Evolutionary conservation across 148 eudicot genomes (phyloP).

Genomic region (Vaccinium vitisidaea): DNA sequence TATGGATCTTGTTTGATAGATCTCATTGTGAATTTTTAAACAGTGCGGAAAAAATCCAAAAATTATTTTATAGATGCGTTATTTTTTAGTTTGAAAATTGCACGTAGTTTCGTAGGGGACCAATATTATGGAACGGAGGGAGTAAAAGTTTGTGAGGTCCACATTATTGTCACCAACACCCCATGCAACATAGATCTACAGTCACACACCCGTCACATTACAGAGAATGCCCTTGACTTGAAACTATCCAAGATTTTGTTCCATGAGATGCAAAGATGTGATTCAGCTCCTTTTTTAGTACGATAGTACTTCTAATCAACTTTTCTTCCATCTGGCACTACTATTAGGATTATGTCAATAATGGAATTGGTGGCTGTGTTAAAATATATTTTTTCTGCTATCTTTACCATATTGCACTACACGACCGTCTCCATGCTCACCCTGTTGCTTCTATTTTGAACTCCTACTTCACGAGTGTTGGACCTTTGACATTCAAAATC

Average conservation of each 20-base stretch:
- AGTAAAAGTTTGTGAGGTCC: too few species aligned
- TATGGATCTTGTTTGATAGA: too few species aligned
- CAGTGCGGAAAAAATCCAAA: too few species aligned
- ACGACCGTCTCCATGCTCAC: not conserved
- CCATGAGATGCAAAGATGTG: not conserved
- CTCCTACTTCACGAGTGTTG: not conserved
- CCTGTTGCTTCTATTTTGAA: not conserved
- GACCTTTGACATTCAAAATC: not conserved
- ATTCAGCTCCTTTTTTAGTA: not conserved
- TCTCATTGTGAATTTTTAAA: too few species aligned
- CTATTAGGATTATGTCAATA: not conserved
- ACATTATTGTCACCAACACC: too few species aligned
- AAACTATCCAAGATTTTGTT: not conserved
- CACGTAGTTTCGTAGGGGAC: too few species aligned
- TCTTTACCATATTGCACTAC: not conserved
- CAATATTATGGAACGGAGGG: too few species aligned
- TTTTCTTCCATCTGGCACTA: not conserved
- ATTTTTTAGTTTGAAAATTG: too few species aligned
- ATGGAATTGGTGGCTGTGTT: not conserved
- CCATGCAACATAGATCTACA: not conserved
- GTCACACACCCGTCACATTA: not conserved
- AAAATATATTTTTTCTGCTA: not conserved
- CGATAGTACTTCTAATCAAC: not conserved
- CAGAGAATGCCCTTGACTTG: not conserved
- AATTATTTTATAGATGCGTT: too few species aligned